A percentile compares a stretch with the other conserved stretches of the same genome.
Conservation (phyloP, 192 early-diverging fungal species). For the Entrophospora sp. region DNA sequence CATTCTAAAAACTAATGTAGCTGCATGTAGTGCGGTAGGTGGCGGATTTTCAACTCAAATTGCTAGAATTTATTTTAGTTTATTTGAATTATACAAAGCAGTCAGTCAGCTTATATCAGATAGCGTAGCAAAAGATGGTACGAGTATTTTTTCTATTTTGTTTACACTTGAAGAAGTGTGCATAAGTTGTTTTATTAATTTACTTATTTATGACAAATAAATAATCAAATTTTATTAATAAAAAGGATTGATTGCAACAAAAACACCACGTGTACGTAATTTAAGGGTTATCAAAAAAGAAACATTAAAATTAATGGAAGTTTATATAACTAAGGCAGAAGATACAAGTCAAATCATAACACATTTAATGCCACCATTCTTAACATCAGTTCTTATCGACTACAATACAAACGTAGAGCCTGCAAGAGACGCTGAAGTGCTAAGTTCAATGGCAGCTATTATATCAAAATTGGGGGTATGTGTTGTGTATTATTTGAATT, state of each 20-base stretch:
- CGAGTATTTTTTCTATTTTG: too few relatives aligned
- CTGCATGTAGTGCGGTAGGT: slow-evolving; percentile 84
- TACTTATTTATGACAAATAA: too few relatives aligned
- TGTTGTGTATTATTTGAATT: too few relatives aligned
- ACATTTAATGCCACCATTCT: slow-evolving; percentile 84
- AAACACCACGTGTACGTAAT: slow-evolving; percentile 81
- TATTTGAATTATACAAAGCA: slow-evolving; percentile 86
- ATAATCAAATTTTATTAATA: background rate
- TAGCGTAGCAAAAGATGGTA: slow-evolving; percentile 62
- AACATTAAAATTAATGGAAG: slow-evolving; percentile 84
- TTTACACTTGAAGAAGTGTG: too few relatives aligned
- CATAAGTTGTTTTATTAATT: background rate
- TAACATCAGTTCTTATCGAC: slow-evolving; percentile 84
- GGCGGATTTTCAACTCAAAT: slow-evolving; percentile 83
- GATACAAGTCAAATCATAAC: slow-evolving; percentile 70
- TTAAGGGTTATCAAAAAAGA: slow-evolving; percentile 97
- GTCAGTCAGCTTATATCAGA: slow-evolving; percentile 79
- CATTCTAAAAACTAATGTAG: slow-evolving; percentile 92
- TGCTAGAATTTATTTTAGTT: slow-evolving; percentile 79
- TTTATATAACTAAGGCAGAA: slow-evolving; percentile 81
- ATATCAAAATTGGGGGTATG: slow-evolving; percentile 67
- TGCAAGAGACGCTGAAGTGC: slow-evolving; percentile 91
- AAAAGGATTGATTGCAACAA: slow-evolving; percentile 76
- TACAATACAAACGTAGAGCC: slow-evolving; percentile 81
- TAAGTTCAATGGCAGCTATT: slow-evolving; percentile 87